phyloP scores from a whole-genome alignment of 2,329 filamentous ascomycete genomes.

The Ophiostoma quercus region DNA sequence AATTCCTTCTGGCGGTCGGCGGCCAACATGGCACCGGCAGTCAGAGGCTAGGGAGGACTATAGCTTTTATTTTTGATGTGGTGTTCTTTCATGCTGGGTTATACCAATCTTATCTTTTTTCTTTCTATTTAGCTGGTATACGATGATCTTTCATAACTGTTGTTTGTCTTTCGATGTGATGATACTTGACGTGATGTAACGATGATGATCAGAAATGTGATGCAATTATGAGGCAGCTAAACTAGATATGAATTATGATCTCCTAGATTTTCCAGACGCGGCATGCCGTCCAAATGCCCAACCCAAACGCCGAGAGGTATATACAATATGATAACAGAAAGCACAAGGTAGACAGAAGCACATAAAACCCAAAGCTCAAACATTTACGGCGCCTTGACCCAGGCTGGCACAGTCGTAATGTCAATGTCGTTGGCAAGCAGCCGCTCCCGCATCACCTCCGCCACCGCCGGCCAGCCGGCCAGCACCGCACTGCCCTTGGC shows the following conservation, averaged over 20 bases:
- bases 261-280: background rate
- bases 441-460: slow-evolving; percentile 60
- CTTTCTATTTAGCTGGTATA: slow-evolving; percentile 2
- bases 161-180: background rate
- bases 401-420: slow-evolving; percentile 33
- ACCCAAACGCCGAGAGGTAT: slow-evolving; percentile 11
- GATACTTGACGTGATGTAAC: too few species aligned
- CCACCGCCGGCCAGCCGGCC: slow-evolving; percentile 72
- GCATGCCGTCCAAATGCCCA: slow-evolving; percentile 1
- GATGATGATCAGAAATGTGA: background rate
- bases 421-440: slow-evolving; percentile 58
- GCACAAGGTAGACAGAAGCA: background rate
- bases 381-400: slow-evolving; percentile 30
- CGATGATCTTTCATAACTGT: slow-evolving; percentile 13
- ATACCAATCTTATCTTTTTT: background rate
- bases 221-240: background rate
- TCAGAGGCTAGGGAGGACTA: background rate
- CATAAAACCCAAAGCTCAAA: background rate
- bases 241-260: background rate
- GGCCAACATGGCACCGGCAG: background rate
- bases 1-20: background rate
- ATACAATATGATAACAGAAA: slow-evolving; percentile 7
- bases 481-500: slow-evolving; percentile 56
- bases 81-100: slow-evolving; percentile 12
- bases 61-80: background rate